Evolutionary conservation across 768 basidiomycete species (phyloP).

Genomic region (Serendipita indica): DNA sequence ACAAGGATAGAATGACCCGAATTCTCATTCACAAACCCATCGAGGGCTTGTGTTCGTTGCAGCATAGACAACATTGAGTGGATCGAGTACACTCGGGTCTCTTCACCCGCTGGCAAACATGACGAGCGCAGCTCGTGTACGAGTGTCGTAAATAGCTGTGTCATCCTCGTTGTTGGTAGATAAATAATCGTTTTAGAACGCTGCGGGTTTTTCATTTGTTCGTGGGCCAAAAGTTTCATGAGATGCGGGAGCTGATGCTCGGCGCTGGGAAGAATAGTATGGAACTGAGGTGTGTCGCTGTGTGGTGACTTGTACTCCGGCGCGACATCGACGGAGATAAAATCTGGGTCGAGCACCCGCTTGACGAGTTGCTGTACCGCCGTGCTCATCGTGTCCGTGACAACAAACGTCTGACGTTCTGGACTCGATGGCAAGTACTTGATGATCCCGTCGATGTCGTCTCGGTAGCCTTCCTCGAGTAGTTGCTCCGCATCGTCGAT

Average conservation of each 20-base stretch:
- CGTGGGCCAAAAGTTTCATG: conserved; percentile 67
- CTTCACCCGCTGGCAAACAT: conserved; percentile 34
- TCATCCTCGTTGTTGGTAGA: conserved; percentile 71
- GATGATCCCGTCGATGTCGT: conserved; percentile 65
- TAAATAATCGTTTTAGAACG: conserved; percentile 70
- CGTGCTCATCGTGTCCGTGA: conserved; percentile 72
- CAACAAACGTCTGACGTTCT: conserved; percentile 77
- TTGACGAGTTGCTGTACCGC: conserved; percentile 58
- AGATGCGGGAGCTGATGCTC: conserved; percentile 64
- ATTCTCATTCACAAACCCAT: conserved; percentile 41
- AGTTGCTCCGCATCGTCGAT: conserved; percentile 88
- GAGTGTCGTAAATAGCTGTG: conserved; percentile 55
- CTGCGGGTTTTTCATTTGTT: conserved; percentile 58
- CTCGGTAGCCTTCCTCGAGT: conserved; percentile 83
- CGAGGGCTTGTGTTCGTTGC: conserved; percentile 40
- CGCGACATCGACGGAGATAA: conserved; percentile 62
- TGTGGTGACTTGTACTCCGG: conserved; percentile 45
- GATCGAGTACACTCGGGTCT: conserved; percentile 58
- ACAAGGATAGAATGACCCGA: conserved; percentile 49
- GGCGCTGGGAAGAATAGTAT: conserved; percentile 53
- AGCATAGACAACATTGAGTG: conserved; percentile 62
- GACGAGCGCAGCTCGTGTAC: conserved; percentile 34
- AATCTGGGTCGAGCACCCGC: conserved; percentile 40
- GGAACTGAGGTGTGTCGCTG: conserved; percentile 64
- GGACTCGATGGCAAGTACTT: conserved; percentile 43